Conservation (phyloP, 495 filamentous ascomycete species). For the Coniosporium apollinis region DNA sequence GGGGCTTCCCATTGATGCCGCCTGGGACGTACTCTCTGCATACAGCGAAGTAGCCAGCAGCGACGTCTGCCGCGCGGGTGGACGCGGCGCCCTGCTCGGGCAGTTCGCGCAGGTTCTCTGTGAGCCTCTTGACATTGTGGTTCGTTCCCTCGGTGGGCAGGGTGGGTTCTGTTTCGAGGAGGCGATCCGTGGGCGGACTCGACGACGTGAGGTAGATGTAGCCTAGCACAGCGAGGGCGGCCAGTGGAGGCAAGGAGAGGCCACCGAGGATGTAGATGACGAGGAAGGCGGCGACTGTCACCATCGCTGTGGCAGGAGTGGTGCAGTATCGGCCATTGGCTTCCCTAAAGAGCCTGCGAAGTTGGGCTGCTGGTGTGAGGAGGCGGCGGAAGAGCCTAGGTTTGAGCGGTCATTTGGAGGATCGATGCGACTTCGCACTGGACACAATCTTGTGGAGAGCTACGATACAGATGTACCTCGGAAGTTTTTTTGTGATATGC, state of each 20-base stretch:
- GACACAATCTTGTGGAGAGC: no score
- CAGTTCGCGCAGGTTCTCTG: not conserved
- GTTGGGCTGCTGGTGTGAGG: no score
- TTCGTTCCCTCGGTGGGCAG: slow-evolving; percentile 4
- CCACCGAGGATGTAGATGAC: slow-evolving; percentile 75
- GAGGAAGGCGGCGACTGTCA: slow-evolving; percentile 51
- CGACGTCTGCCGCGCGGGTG: slow-evolving; percentile 43
- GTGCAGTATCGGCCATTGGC: no score
- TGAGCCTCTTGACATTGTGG: not conserved
- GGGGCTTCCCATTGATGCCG: slow-evolving; percentile 81
- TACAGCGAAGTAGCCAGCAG: slow-evolving; percentile 87
- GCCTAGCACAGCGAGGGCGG: slow-evolving; percentile 44
- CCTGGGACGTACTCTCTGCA: slow-evolving; percentile 83
- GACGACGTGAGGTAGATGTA: slow-evolving; percentile 58
- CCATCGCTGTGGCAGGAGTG: no score
- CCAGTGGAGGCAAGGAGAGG: slow-evolving; percentile 70
- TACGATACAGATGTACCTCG: no score
- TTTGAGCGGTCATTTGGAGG: no score
- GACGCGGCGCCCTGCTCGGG: slow-evolving; percentile 4
- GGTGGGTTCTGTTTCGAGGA: slow-evolving; percentile 8
- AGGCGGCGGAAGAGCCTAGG: no score
- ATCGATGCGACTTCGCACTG: no score
- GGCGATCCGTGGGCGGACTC: slow-evolving; percentile 19
- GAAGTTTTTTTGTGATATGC: no score
- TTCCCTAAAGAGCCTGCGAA: no score